Evolutionary conservation across 2,329 filamentous ascomycete species (phyloP).

Genomic region (Ceratocystis harringtonii): DNA sequence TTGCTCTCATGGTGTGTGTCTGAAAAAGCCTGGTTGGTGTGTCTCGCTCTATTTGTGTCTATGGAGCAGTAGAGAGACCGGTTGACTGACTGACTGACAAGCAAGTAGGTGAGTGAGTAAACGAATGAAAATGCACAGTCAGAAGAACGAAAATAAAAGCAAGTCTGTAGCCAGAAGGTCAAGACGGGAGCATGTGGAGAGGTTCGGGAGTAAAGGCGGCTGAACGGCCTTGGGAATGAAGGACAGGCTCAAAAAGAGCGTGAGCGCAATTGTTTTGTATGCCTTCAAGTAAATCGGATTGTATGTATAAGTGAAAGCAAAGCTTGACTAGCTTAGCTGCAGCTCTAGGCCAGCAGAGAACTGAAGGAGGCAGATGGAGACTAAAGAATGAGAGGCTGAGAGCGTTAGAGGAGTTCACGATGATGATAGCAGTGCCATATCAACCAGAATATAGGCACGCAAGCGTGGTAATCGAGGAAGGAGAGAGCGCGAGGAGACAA

Average conservation of each 20-base stretch:
- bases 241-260: background rate
- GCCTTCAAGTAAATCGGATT: background rate
- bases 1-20: constrained; percentile 11
- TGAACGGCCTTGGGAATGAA: background rate
- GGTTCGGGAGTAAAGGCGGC: background rate
- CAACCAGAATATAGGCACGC: constrained; percentile 8
- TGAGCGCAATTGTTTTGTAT: background rate
- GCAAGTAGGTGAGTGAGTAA: background rate
- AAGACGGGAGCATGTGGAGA: background rate
- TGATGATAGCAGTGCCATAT: constrained; percentile 9
- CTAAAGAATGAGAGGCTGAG: constrained; percentile 4
- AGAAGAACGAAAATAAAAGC: background rate
- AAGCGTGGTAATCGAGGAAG: constrained; percentile 1
- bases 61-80: background rate
- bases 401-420: constrained; percentile 2
- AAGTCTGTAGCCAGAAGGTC: background rate
- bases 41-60: background rate
- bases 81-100: background rate
- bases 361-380: constrained; percentile 1
- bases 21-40: background rate
- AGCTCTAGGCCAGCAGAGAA: constrained; percentile 12
- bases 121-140: background rate
- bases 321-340: background rate
- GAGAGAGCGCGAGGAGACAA: constrained; percentile 12
- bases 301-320: background rate